phyloP scores from a whole-genome alignment of 345 rosid genomes.

The Garcia nutans region DNA sequence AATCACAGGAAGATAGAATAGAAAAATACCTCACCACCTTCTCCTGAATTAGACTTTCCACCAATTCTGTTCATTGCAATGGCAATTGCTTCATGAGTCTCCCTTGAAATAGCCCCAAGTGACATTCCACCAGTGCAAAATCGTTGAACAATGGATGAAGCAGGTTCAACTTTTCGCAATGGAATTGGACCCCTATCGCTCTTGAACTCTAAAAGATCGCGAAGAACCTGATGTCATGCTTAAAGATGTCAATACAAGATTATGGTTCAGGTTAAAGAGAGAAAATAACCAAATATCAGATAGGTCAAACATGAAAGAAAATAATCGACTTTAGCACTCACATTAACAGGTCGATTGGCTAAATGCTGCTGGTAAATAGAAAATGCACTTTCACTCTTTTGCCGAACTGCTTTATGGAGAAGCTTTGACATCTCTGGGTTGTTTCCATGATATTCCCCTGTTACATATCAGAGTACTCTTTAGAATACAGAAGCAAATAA shows the following conservation, averaged over 20 bases:
- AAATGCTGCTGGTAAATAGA: slow-evolving; percentile 95
- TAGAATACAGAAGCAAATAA: background rate
- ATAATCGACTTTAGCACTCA: slow-evolving; percentile 34
- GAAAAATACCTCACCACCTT: slow-evolving; percentile 93
- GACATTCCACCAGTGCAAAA: slow-evolving; percentile 99
- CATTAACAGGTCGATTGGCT: slow-evolving; percentile 93
- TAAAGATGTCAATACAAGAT: slow-evolving; percentile 15
- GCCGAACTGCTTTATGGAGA: slow-evolving; percentile 97
- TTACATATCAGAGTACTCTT: background rate
- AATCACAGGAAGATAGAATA: background rate
- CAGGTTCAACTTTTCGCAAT: slow-evolving; percentile 93
- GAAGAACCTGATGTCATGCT: slow-evolving; percentile 64
- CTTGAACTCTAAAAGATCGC: slow-evolving; percentile 94
- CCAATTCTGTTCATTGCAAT: slow-evolving; percentile 96
- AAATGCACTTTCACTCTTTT: slow-evolving; percentile 89
- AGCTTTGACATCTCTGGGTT: slow-evolving; percentile 98
- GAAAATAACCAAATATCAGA: background rate
- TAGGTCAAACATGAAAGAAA: background rate
- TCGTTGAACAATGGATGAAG: slow-evolving; percentile 73
- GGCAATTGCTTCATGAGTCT: slow-evolving; percentile 99
- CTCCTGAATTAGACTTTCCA: slow-evolving; percentile 97
- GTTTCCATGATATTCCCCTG: slow-evolving; percentile 98
- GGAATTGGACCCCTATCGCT: slow-evolving; percentile 90
- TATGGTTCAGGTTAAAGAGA: background rate
- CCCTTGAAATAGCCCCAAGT: slow-evolving; percentile 98